Evolutionary conservation across 179 eudicot species (phyloP), one percentile per base, ranked within the genome.

Genomic region (Beta corolliflora): DNA sequence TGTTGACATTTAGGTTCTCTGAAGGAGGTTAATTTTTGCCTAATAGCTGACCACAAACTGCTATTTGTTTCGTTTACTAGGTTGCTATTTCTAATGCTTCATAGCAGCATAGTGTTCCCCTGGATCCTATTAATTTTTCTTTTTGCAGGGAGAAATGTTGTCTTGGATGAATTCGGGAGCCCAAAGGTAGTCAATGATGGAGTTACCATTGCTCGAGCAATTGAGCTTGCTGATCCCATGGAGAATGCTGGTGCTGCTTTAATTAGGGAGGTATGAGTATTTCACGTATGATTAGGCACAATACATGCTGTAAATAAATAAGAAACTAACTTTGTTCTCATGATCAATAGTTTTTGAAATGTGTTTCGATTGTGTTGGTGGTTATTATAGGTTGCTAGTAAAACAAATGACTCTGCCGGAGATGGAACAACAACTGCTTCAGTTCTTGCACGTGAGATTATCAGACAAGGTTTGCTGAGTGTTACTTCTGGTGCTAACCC

Each of bases 211-310:
- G 99, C 99, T 58, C 89, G 99, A 46, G 99, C 99, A 80, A 95
- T 95, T 81, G 99, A 94, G 86, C 79, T 95, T 36, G 89, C 99
- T n/a, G 95, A 95, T 89, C 84, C 99, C 9, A 95, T 95, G 99
- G 99, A 95, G 81, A 95, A 95, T 85, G 98, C 99, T 56, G 99
- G 99, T 77, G 99, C 99, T 55, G 97, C 99, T 83, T 87, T 95
- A 25, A 95, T 95, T 59, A 89, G 98, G 31, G 99, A 95, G 99
- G 99, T 95, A 61, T 58, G 91, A 6, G n/a, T 5, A 69, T 25
- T 76, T 7, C 8, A 65, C 25, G 19, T 36, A 23, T 41, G 18
- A 25, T 5, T 52, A 10, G 48, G 10, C 15, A 4, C 2, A 2
- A 7, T 41, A 55, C 0, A 2, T 9, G 3, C 4, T 3, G 65